Conservation (phyloP, 441 rosid genomes). For the Heliophila coronopifolia region DNA sequence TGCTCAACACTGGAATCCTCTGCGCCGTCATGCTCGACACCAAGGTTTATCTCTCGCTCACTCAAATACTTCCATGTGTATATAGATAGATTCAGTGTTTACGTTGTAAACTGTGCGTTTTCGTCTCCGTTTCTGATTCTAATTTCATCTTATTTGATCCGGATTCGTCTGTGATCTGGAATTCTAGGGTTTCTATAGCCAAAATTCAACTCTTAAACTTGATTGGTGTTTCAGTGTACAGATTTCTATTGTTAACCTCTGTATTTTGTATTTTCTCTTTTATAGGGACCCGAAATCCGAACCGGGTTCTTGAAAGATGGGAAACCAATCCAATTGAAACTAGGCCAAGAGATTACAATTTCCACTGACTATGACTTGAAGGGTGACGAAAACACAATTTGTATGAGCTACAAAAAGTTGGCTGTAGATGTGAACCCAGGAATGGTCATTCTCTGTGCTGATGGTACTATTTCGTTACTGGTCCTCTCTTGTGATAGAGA, state of each 20-base stretch:
- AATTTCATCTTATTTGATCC: neutral
- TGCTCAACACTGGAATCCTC: conserved; percentile 68
- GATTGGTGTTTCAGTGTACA: neutral
- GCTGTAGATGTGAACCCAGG: conserved; percentile 71
- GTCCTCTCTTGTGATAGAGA: conserved; percentile 63
- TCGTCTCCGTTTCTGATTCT: neutral
- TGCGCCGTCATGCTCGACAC: conserved; percentile 92
- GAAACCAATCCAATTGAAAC: conserved; percentile 73
- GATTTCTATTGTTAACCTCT: neutral
- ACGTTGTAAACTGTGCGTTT: neutral
- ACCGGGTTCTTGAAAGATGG: conserved; percentile 80
- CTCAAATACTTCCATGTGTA: neutral
- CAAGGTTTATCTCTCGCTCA: conserved; percentile 40
- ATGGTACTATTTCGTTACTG: conserved; percentile 66
- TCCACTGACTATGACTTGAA: conserved; percentile 67
- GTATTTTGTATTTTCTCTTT: conserved; percentile 1
- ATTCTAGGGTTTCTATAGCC: conserved; percentile 14
- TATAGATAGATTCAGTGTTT: neutral
- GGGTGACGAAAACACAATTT: conserved; percentile 51
- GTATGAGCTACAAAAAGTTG: conserved; percentile 84
- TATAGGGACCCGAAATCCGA: conserved; percentile 88
- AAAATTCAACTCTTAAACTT: neutral
- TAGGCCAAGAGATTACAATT: conserved; percentile 74
- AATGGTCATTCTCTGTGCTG: conserved; percentile 69
- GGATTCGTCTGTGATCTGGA: conserved; percentile 10